These are phyloP conservation scores for Lathyrus oleraceus DNA, from an alignment of 306 rosid species.

Conservation along the genomic window DNA sequence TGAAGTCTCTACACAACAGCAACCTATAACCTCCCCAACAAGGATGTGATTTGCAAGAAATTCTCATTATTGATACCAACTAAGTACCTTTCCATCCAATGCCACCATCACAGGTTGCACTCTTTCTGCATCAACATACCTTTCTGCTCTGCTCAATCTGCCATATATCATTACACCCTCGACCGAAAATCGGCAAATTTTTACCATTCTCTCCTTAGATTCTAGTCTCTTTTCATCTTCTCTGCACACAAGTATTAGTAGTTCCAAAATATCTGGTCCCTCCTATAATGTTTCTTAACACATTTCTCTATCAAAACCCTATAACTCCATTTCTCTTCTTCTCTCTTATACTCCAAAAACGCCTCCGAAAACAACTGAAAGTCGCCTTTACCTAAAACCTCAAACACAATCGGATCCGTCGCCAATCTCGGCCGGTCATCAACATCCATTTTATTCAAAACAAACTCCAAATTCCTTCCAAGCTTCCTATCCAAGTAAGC, in stretches of 20 bases:
- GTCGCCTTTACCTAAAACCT: constrained; percentile 90
- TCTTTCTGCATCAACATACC: background rate
- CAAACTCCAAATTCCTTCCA: constrained; percentile 74
- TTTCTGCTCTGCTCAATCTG: background rate
- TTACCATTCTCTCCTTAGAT: background rate
- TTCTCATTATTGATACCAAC: background rate
- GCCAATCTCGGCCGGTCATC: constrained; percentile 52
- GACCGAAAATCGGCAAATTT: background rate
- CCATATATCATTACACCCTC: background rate
- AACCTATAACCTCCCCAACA: too few relatives aligned
- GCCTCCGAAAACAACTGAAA: constrained; percentile 82
- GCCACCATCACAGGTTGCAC: background rate
- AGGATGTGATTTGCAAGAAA: background rate
- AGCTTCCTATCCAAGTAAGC: constrained; percentile 73
- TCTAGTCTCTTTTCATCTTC: too few relatives aligned
- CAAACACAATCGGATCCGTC: constrained; percentile 78
- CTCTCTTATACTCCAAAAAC: constrained; percentile 59
- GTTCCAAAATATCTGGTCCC: constrained; percentile 84
- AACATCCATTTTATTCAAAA: constrained; percentile 58
- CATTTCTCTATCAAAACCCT: constrained; percentile 52
- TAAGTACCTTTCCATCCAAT: background rate
- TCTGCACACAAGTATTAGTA: constrained; percentile 39
- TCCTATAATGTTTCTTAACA: constrained; percentile 63
- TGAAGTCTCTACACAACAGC: too few relatives aligned
- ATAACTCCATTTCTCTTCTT: constrained; percentile 61